Percentiles rank a stretch among this genome's conserved stretches.
These are phyloP conservation scores for Solanum bulbocastanum DNA, from an alignment of 257 asterid genomes.

Conservation along the genomic window DNA sequence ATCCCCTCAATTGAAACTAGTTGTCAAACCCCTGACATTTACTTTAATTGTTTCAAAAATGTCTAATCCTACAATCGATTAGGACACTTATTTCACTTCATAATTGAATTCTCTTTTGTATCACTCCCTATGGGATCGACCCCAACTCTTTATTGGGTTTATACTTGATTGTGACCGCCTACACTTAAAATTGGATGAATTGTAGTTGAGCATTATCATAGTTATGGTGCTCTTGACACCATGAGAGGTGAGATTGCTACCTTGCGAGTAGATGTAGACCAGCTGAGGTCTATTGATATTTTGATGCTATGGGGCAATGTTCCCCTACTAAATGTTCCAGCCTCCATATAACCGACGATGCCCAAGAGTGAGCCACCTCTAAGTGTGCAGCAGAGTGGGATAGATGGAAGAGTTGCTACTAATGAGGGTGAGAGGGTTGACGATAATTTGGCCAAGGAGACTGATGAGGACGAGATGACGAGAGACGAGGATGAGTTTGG, in stretches of 20 bases:
- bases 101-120: not conserved
- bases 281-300: too few species aligned
- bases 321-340: not conserved
- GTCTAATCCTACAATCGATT: not conserved
- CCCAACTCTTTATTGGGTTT: not conserved
- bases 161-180: not conserved
- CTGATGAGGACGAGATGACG: not conserved
- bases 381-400: not conserved
- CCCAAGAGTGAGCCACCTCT: not conserved
- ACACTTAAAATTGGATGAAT: not conserved
- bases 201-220: not conserved
- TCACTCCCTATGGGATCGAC: not conserved
- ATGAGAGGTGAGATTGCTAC: not conserved
- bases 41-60: too few species aligned
- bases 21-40: not conserved
- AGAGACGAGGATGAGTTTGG: not conserved
- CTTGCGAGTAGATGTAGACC: not conserved
- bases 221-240: not conserved
- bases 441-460: not conserved
- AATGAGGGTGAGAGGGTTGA: not conserved
- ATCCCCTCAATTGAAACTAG: not conserved
- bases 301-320: not conserved
- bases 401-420: not conserved
- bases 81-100: too few species aligned
- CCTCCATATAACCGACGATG: too few species aligned